Conservation (phyloP, 768 basidiomycete genomes). For the Lentinus brumalis region DNA sequence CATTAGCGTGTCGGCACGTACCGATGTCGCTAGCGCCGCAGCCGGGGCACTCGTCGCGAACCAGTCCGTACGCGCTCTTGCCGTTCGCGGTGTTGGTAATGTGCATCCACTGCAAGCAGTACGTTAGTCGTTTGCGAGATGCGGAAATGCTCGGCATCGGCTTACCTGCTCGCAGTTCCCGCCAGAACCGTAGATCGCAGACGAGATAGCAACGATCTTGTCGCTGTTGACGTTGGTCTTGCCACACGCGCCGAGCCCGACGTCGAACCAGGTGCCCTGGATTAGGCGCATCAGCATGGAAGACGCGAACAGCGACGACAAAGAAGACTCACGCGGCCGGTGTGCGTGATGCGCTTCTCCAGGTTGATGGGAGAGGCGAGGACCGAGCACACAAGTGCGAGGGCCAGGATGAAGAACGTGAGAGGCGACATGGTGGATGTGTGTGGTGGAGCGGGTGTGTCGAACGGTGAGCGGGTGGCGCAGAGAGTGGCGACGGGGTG, state of each 20-base stretch:
- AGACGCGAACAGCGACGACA: background rate
- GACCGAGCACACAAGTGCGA: constrained; percentile 44
- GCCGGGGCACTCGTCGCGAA: constrained; percentile 57
- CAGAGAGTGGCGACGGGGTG: constrained; percentile 23
- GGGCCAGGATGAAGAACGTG: constrained; percentile 35
- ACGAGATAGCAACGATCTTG: constrained; percentile 63
- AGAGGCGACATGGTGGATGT: constrained; percentile 41
- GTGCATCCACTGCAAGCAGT: constrained; percentile 50
- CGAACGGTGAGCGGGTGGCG: constrained; percentile 21
- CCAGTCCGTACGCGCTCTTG: constrained; percentile 49
- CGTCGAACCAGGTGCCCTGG: constrained; percentile 71
- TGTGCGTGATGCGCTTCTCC: constrained; percentile 53
- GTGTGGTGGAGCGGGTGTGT: constrained; percentile 14
- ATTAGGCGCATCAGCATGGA: constrained; percentile 4
- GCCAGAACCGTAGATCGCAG: constrained; percentile 53
- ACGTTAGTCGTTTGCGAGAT: background rate
- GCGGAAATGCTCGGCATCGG: background rate
- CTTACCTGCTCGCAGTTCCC: constrained; percentile 63
- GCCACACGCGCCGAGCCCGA: constrained; percentile 67
- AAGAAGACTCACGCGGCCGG: constrained; percentile 53
- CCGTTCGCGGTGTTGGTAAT: constrained; percentile 61
- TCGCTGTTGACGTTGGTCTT: constrained; percentile 47
- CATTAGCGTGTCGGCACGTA: constrained; percentile 33
- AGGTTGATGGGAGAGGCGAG: constrained; percentile 53
- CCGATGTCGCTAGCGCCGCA: constrained; percentile 60